phyloP scores from a whole-genome alignment of 1,139 yeast species.

The Wickerhamiella pararugosa region DNA sequence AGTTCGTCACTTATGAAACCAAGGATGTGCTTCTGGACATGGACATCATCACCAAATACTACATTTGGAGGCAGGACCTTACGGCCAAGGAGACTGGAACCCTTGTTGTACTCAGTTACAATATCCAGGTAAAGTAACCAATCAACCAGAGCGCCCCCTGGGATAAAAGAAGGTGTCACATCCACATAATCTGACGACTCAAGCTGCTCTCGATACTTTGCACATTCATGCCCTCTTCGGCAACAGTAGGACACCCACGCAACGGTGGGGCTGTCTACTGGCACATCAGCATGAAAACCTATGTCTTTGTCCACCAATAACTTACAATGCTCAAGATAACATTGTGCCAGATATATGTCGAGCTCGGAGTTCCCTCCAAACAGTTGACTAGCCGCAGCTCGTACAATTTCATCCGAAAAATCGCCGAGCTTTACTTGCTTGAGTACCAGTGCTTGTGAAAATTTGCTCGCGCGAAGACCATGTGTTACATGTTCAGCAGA shows the following conservation, averaged over 20 bases:
- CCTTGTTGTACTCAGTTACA: not conserved
- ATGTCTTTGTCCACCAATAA: not conserved
- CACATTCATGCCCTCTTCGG: not conserved
- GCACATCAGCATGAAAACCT: not conserved
- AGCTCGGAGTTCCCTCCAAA: not conserved
- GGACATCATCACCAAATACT: not conserved
- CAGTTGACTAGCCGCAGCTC: not conserved
- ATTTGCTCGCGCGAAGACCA: too few relatives aligned
- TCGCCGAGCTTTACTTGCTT: not conserved
- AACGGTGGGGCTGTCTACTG: not conserved
- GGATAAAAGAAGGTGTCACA: not conserved
- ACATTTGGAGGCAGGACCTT: not conserved
- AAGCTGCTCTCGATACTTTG: constrained; percentile 1
- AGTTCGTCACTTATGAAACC: not conserved
- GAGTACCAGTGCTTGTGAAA: too few relatives aligned
- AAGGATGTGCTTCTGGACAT: not conserved
- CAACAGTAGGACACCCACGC: constrained; percentile 4
- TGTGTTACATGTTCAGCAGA: too few relatives aligned
- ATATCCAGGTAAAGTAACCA: constrained; percentile 4
- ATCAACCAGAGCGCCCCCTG: not conserved
- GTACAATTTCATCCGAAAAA: not conserved
- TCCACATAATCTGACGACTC: not conserved
- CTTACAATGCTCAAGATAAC: constrained; percentile 1
- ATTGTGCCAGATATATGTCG: not conserved
- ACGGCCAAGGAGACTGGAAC: not conserved